phyloP scores from a whole-genome alignment of 2,329 filamentous ascomycete genomes.

The Diplodia mutila region DNA sequence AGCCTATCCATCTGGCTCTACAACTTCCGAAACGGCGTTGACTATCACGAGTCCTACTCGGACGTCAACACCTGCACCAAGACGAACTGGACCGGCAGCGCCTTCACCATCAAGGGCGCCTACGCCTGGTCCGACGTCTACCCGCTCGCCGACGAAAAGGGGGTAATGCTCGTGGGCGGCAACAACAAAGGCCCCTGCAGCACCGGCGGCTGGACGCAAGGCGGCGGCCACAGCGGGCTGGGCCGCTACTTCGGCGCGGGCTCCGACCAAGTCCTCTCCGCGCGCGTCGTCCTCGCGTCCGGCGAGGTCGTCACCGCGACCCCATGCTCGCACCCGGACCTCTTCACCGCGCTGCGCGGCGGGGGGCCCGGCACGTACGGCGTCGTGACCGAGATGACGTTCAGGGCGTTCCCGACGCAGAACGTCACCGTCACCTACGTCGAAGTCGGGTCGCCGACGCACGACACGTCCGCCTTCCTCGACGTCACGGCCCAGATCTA shows the following conservation, averaged over 20 bases:
- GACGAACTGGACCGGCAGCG: slow-evolving; percentile 36
- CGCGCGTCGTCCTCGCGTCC: slow-evolving; percentile 37
- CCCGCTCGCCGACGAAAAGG: slow-evolving; percentile 32
- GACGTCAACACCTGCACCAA: not conserved
- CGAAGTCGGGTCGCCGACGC: slow-evolving; percentile 31
- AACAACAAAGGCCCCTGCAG: slow-evolving; percentile 31
- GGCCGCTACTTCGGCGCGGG: slow-evolving; percentile 32
- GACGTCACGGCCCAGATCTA: slow-evolving; percentile 34
- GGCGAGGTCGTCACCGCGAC: slow-evolving; percentile 36
- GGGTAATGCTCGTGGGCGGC: slow-evolving; percentile 34
- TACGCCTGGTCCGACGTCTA: slow-evolving; percentile 39
- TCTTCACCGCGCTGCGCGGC: slow-evolving; percentile 42
- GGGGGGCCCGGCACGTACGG: slow-evolving; percentile 41
- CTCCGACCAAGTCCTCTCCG: slow-evolving; percentile 39
- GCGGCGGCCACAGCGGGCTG: slow-evolving; percentile 34
- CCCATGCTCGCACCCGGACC: slow-evolving; percentile 36
- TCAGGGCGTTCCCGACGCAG: slow-evolving; percentile 25
- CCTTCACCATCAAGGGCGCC: slow-evolving; percentile 31
- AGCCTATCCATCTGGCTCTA: slow-evolving; percentile 43
- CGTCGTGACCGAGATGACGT: slow-evolving; percentile 38
- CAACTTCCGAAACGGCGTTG: slow-evolving; percentile 38
- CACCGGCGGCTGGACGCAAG: slow-evolving; percentile 39
- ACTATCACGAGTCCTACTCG: slow-evolving; percentile 31
- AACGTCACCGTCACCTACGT: slow-evolving; percentile 3
- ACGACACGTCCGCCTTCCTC: slow-evolving; percentile 30